phyloP scores from a whole-genome alignment of 1,284 basidiomycete genomes.

The Tetrapyrgos nigripes region DNA sequence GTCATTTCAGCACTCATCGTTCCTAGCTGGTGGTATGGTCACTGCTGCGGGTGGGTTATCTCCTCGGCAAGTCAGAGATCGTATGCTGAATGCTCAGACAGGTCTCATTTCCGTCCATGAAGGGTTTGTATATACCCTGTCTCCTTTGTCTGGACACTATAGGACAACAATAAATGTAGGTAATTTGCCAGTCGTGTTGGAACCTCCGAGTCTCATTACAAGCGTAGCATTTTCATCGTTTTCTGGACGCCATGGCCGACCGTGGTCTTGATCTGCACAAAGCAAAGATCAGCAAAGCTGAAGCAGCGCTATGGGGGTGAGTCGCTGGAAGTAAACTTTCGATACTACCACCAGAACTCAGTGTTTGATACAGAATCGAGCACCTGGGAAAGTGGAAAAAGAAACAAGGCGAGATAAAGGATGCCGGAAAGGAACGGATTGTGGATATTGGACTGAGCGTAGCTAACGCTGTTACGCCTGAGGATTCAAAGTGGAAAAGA shows the following conservation, averaged over 20 bases:
- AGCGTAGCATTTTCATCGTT: conserved; percentile 67
- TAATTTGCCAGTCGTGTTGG: neutral
- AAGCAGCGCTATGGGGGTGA: conserved; percentile 61
- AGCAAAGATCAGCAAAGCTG: conserved; percentile 66
- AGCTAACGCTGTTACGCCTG: conserved; percentile 19
- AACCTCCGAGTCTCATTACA: neutral
- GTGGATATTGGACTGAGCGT: conserved; percentile 27
- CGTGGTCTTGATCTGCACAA: conserved; percentile 69
- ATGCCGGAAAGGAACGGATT: conserved; percentile 37
- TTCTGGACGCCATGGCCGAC: conserved; percentile 60
- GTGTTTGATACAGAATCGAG: conserved; percentile 45
- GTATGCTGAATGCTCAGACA: too few species aligned
- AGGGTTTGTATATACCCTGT: conserved; percentile 68
- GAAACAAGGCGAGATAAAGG: conserved; percentile 35
- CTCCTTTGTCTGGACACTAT: conserved; percentile 76
- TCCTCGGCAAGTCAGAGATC: too few species aligned
- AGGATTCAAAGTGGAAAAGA: conserved; percentile 27
- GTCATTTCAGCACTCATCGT: conserved; percentile 75
- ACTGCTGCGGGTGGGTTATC: too few species aligned
- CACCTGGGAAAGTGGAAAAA: conserved; percentile 53
- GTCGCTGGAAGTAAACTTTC: too few species aligned
- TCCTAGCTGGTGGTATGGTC: conserved; percentile 63
- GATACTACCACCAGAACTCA: neutral
- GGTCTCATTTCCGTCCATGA: conserved; percentile 73
- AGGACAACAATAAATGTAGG: conserved; percentile 59